Evolutionary conservation across 441 rosid genomes (phyloP).

Genomic region (Adansonia grandidieri): DNA sequence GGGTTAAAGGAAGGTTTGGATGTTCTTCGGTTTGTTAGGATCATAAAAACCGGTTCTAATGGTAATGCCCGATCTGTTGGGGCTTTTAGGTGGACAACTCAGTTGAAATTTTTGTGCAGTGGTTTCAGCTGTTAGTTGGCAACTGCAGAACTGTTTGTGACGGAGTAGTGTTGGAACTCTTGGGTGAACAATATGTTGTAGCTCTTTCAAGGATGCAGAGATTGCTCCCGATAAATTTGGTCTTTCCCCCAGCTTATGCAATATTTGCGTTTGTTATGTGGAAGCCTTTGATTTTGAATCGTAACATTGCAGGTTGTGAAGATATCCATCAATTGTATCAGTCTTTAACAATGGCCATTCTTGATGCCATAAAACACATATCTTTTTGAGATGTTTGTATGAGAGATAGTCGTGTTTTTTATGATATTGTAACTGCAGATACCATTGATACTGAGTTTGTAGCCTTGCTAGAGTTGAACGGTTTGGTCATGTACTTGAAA

Average conservation of each 20-base stretch:
- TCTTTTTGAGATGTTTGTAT: conserved; percentile 93
- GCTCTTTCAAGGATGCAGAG: conserved; percentile 97
- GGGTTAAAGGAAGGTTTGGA: conserved; percentile 85
- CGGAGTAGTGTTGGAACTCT: conserved; percentile 84
- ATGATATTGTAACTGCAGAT: conserved; percentile 87
- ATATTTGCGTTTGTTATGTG: conserved; percentile 84
- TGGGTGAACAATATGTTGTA: conserved; percentile 82
- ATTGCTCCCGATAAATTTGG: conserved; percentile 82
- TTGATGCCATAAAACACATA: conserved; percentile 79
- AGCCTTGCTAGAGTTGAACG: conserved; percentile 62
- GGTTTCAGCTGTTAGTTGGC: conserved; percentile 93
- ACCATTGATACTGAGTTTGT: conserved; percentile 87
- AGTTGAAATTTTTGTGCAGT: conserved; percentile 79
- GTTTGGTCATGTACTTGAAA: conserved; percentile 72
- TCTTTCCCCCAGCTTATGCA: conserved; percentile 90
- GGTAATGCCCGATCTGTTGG: conserved; percentile 74
- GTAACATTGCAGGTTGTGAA: conserved; percentile 62
- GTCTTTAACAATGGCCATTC: conserved; percentile 70
- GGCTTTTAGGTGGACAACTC: conserved; percentile 65
- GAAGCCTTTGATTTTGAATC: conserved; percentile 67
- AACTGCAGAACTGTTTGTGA: conserved; percentile 86
- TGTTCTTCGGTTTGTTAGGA: conserved; percentile 80
- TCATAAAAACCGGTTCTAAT: conserved; percentile 73
- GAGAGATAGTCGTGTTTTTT: conserved; percentile 81
- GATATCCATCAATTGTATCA: conserved; percentile 78